Percentiles rank a stretch among this genome's conserved stretches.
Conservation (phyloP, 768 basidiomycete species). For the Agrocybe praecox region DNA sequence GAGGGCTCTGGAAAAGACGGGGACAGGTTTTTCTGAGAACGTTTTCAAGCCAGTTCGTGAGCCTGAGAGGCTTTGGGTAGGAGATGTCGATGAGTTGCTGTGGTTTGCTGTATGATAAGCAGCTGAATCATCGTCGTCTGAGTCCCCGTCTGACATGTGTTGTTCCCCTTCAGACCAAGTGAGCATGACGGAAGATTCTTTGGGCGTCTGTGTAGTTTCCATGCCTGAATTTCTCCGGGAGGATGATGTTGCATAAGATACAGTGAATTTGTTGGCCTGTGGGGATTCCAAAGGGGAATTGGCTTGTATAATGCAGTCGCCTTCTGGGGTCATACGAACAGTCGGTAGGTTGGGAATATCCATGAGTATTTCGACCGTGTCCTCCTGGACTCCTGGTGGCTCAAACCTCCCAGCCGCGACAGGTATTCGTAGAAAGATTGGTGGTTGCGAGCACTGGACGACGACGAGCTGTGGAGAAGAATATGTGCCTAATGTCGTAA, state of each 20-base stretch:
- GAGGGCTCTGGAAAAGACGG: slow-evolving; percentile 70
- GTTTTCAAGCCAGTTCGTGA: slow-evolving; percentile 6
- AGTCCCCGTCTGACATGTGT: slow-evolving; percentile 49
- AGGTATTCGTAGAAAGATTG: neutral
- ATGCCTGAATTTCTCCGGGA: slow-evolving; percentile 20
- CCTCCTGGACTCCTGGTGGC: neutral
- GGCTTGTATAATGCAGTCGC: slow-evolving; percentile 45
- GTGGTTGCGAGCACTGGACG: neutral
- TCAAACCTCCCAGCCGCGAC: neutral
- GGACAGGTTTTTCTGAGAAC: slow-evolving; percentile 29
- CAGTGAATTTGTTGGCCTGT: slow-evolving; percentile 56
- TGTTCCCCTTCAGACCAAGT: slow-evolving; percentile 45
- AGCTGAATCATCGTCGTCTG: slow-evolving; percentile 19
- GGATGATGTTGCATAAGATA: slow-evolving; percentile 54
- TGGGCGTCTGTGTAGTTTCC: neutral
- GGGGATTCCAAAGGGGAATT: slow-evolving; percentile 47
- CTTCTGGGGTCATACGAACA: slow-evolving; percentile 53
- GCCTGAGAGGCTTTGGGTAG: slow-evolving; percentile 11
- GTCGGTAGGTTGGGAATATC: slow-evolving; percentile 43
- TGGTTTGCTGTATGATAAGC: neutral
- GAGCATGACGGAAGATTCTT: neutral
- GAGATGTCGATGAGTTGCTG: neutral
- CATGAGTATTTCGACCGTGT: slow-evolving; percentile 25
- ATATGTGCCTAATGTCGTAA: neutral
- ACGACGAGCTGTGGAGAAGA: neutral